phyloP scores from a whole-genome alignment of 805 yeast species.

The Candida endomychidarum region DNA sequence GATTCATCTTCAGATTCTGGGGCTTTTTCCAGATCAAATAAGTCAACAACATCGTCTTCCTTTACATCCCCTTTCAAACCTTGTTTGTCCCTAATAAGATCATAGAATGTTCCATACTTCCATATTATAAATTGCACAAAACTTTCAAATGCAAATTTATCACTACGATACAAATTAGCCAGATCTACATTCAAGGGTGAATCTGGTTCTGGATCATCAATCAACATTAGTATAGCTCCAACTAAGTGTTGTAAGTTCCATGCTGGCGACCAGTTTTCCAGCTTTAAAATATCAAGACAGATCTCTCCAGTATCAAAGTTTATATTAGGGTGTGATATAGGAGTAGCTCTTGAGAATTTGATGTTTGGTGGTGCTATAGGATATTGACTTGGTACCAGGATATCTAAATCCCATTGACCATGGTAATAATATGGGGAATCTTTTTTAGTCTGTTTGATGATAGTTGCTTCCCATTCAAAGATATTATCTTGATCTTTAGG shows the following conservation, averaged over 20 bases:
- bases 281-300: conserved; percentile 63
- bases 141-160: conserved; percentile 38
- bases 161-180: conserved; percentile 56
- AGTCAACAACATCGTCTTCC: background rate
- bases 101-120: conserved; percentile 33
- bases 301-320: conserved; percentile 58
- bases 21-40: background rate
- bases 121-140: conserved; percentile 42
- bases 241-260: conserved; percentile 61
- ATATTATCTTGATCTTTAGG: conserved; percentile 45
- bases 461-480: conserved; percentile 50
- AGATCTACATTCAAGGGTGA: conserved; percentile 71
- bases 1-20: background rate
- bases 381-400: conserved; percentile 47
- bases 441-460: conserved; percentile 46
- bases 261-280: conserved; percentile 68
- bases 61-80: conserved; percentile 3
- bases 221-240: conserved; percentile 55
- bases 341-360: conserved; percentile 40
- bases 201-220: conserved; percentile 67
- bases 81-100: conserved; percentile 2
- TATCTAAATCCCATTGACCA: conserved; percentile 52
- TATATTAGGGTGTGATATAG: conserved; percentile 44
- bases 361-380: conserved; percentile 62
- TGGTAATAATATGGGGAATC: conserved; percentile 51